phyloP scores from a whole-genome alignment of 2,329 filamentous ascomycete genomes.

The Fusarium subtropicale region DNA sequence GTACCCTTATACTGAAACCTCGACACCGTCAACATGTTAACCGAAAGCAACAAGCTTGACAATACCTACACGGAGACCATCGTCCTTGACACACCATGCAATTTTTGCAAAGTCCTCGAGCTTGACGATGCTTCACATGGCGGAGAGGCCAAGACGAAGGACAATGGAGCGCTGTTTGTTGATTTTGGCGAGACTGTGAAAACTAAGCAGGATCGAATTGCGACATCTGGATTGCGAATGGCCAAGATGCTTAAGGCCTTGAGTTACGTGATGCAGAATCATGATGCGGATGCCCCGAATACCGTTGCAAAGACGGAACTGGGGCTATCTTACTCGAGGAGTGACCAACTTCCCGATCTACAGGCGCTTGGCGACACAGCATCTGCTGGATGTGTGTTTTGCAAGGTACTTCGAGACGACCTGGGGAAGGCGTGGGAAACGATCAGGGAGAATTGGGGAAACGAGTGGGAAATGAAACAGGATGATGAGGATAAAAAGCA shows the following conservation, averaged over 20 bases:
- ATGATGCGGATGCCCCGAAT: not conserved
- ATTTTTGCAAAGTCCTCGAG: not conserved
- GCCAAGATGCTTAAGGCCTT: rapidly evolving
- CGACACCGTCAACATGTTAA: rapidly evolving
- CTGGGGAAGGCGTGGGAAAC: not conserved
- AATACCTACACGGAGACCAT: rapidly evolving
- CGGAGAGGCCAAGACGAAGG: not conserved
- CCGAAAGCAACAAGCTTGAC: not conserved
- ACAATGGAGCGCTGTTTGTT: not conserved
- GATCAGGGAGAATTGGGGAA: not conserved
- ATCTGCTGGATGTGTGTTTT: not conserved
- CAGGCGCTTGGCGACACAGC: not conserved
- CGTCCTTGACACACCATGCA: not conserved
- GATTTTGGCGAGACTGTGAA: not conserved
- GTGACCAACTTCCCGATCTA: not conserved
- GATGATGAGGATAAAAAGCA: not conserved
- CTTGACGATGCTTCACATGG: not conserved
- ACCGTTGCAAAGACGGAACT: not conserved
- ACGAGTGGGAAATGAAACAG: not conserved
- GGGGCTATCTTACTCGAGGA: rapidly evolving
- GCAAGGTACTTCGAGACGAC: rapidly evolving
- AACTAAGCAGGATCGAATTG: not conserved
- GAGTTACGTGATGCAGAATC: not conserved
- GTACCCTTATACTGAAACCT: too few relatives aligned
- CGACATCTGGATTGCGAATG: not conserved